phyloP scores from a whole-genome alignment of 202 grass and related monocot species.

The Alloteropsis angusta region DNA sequence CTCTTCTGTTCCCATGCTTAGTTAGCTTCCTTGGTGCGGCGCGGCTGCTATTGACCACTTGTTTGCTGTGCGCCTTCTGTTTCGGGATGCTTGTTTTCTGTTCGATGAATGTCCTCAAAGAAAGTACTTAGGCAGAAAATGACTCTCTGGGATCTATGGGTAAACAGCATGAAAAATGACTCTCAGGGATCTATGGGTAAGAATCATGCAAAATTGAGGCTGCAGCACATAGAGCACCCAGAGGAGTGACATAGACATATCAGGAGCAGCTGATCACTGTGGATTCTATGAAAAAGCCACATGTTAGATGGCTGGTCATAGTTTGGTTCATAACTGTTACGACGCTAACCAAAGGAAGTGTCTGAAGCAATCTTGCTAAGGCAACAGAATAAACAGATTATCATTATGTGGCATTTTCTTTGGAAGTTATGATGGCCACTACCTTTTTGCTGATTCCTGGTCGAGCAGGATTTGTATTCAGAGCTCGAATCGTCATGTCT shows the following conservation, averaged over 20 bases:
- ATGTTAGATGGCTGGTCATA: not conserved
- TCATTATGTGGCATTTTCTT: not conserved
- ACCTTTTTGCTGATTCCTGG: not conserved
- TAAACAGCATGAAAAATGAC: not conserved
- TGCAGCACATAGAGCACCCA: not conserved
- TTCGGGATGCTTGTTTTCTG: not conserved
- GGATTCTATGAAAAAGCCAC: not conserved
- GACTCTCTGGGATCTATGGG: not conserved
- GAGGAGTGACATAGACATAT: not conserved
- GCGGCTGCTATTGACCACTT: not conserved
- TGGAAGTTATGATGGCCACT: not conserved
- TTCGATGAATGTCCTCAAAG: slow-evolving; percentile 7
- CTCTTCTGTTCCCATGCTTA: not conserved
- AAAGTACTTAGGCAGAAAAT: not conserved
- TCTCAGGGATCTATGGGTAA: no score
- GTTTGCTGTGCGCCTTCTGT: not conserved
- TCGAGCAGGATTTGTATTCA: not conserved
- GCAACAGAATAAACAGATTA: not conserved
- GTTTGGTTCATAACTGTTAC: no score
- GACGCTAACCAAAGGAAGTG: not conserved
- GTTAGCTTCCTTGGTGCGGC: not conserved
- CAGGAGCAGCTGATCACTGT: not conserved
- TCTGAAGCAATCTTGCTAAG: not conserved
- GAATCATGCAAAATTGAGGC: no score
- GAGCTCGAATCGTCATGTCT: not conserved